Percentiles rank a stretch among this genome's conserved stretches.
phyloP scores from a whole-genome alignment of 2,329 filamentous ascomycete species.

The Podosphaera leucotricha region DNA sequence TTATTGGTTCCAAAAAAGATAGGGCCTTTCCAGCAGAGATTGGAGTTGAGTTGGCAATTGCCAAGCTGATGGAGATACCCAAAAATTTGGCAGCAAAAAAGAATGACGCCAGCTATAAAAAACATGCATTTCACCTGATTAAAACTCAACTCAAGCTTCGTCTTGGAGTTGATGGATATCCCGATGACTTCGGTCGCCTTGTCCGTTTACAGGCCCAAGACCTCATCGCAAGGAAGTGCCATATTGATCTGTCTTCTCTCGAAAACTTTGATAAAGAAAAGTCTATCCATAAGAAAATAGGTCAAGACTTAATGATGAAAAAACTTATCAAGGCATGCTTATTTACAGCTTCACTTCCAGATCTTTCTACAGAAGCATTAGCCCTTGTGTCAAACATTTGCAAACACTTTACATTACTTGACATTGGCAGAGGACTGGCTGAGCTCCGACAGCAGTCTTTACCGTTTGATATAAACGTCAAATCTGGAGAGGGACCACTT shows the following conservation, averaged over 20 bases:
- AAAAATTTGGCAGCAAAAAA: conserved; percentile 31
- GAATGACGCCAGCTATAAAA: conserved; percentile 67
- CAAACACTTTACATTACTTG: conserved; percentile 73
- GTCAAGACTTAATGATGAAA: conserved; percentile 61
- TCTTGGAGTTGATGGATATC: conserved; percentile 66
- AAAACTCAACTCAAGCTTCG: conserved; percentile 76
- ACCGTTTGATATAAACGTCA: conserved; percentile 49
- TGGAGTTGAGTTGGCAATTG: conserved; percentile 71
- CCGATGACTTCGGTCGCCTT: conserved; percentile 67
- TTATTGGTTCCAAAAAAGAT: conserved; percentile 76
- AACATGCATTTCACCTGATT: conserved; percentile 72
- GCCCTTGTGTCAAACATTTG: conserved; percentile 59
- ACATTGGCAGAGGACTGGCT: conserved; percentile 66
- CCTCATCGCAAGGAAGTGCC: conserved; percentile 45
- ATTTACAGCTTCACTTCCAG: conserved; percentile 59
- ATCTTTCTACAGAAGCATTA: conserved; percentile 54
- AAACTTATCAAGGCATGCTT: conserved; percentile 76
- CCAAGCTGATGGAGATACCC: conserved; percentile 61
- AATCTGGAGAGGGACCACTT: conserved; percentile 65
- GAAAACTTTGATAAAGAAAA: conserved; percentile 55
- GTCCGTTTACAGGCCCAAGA: conserved; percentile 81
- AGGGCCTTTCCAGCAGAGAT: conserved; percentile 68
- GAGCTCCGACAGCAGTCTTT: conserved; percentile 53
- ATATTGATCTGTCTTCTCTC: conserved; percentile 46
- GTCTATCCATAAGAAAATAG: conserved; percentile 68